A percentile compares a stretch with the other conserved stretches of the same genome.
Conservation (phyloP, 1,284 basidiomycete genomes). For the Ustilago tritici region DNA sequence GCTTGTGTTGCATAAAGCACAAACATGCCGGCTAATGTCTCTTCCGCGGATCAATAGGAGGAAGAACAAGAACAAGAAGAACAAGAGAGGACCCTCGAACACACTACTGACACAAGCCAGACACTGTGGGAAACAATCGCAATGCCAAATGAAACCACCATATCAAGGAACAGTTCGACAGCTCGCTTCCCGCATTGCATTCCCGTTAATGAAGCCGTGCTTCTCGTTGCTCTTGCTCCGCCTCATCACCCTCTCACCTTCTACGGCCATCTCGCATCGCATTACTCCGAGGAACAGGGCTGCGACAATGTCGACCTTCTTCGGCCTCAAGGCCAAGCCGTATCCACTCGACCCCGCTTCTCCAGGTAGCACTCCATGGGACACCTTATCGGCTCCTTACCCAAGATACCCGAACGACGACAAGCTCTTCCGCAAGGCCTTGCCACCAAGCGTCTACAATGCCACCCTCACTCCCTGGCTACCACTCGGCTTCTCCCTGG, state of each 20-base stretch:
- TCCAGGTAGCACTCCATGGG: slow-evolving; percentile 11
- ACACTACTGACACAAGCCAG: not conserved
- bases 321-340: slow-evolving; percentile 37
- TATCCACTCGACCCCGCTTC: slow-evolving; percentile 45
- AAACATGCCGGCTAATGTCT: not conserved
- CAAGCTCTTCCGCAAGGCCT: slow-evolving; percentile 22
- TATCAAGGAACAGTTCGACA: slow-evolving; percentile 2
- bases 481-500: slow-evolving; percentile 53
- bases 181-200: not conserved
- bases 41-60: slow-evolving; percentile 1
- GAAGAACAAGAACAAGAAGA: not conserved
- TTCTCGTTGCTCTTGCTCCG: not conserved
- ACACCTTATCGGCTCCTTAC: slow-evolving; percentile 28
- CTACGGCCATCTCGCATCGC: not conserved
- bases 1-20: not conserved
- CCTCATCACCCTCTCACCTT: not conserved
- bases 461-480: slow-evolving; percentile 39
- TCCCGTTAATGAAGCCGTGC: not conserved
- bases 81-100: not conserved
- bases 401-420: slow-evolving; percentile 41
- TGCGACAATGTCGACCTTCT: slow-evolving; percentile 35
- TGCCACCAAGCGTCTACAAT: slow-evolving; percentile 20
- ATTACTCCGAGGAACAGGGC: not conserved
- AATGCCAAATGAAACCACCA: not conserved
- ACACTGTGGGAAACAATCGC: slow-evolving; percentile 7